phyloP scores from a whole-genome alignment of 2,329 filamentous ascomycete genomes.

The Bipolaris victoriae region DNA sequence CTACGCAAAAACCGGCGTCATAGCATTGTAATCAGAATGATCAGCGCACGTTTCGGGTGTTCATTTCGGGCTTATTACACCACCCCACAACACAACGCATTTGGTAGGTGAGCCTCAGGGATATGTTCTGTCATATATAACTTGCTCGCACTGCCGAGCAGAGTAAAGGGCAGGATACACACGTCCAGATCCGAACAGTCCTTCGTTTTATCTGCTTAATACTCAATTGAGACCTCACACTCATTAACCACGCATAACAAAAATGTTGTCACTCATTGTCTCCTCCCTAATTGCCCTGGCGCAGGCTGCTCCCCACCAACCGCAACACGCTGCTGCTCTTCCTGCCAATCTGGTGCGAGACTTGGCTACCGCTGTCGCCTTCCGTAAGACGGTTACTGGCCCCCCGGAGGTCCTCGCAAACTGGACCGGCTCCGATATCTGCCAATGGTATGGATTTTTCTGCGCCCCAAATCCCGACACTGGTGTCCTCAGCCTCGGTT shows the following conservation, averaged over 20 bases:
- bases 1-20: background rate
- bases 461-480: background rate
- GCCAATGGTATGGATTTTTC: background rate
- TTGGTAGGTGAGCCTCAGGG: background rate
- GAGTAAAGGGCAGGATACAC: background rate
- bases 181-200: background rate
- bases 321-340: background rate
- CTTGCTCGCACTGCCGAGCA: background rate
- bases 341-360: background rate
- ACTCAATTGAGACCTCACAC: background rate
- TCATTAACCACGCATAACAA: background rate
- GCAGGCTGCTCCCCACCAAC: background rate
- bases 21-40: background rate
- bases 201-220: background rate
- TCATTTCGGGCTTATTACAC: slow-evolving; percentile 4
- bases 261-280: slow-evolving; percentile 1
- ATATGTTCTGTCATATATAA: background rate
- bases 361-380: background rate
- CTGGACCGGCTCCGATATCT: background rate
- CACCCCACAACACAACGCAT: too few species aligned
- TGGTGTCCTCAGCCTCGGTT: background rate
- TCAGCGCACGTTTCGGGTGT: background rate
- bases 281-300: background rate
- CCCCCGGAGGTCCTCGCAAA: background rate
- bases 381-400: background rate